Conservation (phyloP, 2,329 filamentous ascomycete species). For the Pseudogymnoascus sp. region DNA sequence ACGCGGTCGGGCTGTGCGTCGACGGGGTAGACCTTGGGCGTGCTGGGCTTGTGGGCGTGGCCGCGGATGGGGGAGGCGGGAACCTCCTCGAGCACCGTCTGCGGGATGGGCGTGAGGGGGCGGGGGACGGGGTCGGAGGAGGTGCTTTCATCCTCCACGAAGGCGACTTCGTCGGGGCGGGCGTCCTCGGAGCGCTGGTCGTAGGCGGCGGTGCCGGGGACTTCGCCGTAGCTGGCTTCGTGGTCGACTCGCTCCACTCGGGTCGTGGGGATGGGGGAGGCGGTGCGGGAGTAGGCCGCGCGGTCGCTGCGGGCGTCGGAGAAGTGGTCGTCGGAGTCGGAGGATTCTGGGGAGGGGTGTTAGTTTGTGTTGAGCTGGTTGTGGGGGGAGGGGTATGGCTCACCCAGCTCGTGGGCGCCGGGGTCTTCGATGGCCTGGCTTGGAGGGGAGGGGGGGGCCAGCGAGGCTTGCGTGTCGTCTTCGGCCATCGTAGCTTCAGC, state of each 20-base stretch:
- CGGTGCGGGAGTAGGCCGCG: slow-evolving; percentile 32
- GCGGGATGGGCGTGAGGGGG: slow-evolving; percentile 40
- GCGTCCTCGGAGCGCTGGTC: slow-evolving; percentile 48
- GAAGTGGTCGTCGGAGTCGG: slow-evolving; percentile 62
- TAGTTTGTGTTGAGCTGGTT: not conserved
- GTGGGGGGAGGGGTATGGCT: slow-evolving; percentile 13
- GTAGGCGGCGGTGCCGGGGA: slow-evolving; percentile 52
- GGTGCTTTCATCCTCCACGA: slow-evolving; percentile 15
- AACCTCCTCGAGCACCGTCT: slow-evolving; percentile 49
- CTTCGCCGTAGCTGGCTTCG: slow-evolving; percentile 50
- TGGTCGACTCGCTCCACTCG: slow-evolving; percentile 51
- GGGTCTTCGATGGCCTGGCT: slow-evolving; percentile 37
- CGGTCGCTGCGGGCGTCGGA: slow-evolving; percentile 53
- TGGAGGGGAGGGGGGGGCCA: slow-evolving; percentile 27
- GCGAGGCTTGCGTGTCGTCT: slow-evolving; percentile 30
- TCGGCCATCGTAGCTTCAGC: slow-evolving; percentile 22
- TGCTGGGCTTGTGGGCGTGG: slow-evolving; percentile 52
- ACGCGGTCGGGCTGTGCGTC: slow-evolving; percentile 56
- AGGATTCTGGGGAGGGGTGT: slow-evolving; percentile 35
- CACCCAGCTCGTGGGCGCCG: slow-evolving; percentile 53
- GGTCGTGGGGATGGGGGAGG: slow-evolving; percentile 49
- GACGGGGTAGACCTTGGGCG: slow-evolving; percentile 44
- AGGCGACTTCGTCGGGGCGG: slow-evolving; percentile 50
- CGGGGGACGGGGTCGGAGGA: slow-evolving; percentile 14
- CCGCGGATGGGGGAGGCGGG: slow-evolving; percentile 45